Percentiles rank a stretch among this genome's conserved stretches.
Evolutionary conservation across 257 asterid genomes (phyloP).

Genomic region (Verbascum thapsus): DNA sequence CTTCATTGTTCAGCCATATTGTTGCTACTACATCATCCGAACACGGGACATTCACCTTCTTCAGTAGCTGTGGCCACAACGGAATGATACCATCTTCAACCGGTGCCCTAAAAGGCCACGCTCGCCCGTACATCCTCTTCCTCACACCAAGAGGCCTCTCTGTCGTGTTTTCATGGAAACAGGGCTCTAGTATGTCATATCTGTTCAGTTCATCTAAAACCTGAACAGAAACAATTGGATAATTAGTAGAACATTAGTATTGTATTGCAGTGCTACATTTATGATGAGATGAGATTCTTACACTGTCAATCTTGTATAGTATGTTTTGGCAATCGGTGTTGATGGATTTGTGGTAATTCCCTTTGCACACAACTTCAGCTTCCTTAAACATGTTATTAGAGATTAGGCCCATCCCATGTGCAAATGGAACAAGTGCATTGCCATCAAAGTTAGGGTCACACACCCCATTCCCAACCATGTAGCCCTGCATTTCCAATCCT

Average conservation of each 20-base stretch:
- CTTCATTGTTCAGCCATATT: constrained; percentile 48
- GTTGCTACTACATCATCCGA: constrained; percentile 47
- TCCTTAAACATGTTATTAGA: constrained; percentile 42
- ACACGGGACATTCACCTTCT: constrained; percentile 41
- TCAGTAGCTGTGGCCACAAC: constrained; percentile 46
- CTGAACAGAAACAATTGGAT: constrained; percentile 31
- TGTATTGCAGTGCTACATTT: not conserved
- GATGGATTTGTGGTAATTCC: constrained; percentile 27
- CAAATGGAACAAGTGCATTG: constrained; percentile 48
- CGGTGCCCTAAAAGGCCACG: constrained; percentile 67
- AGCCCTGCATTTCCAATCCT: constrained; percentile 45
- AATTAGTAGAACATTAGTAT: not conserved
- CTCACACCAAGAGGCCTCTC: constrained; percentile 56
- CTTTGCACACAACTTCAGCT: constrained; percentile 42
- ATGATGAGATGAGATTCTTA: constrained; percentile 27
- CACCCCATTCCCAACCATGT: constrained; percentile 66
- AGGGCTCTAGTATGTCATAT: constrained; percentile 55
- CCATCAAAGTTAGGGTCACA: constrained; percentile 52
- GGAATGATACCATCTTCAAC: constrained; percentile 50
- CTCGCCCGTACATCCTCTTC: constrained; percentile 59
- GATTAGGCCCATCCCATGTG: constrained; percentile 59
- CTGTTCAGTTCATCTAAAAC: constrained; percentile 38
- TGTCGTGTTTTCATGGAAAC: constrained; percentile 39
- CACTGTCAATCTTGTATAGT: constrained; percentile 29
- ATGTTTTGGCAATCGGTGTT: constrained; percentile 22